These are phyloP conservation scores for Barnettozyma wickerhamii DNA, from an alignment of 805 yeast species.

Conservation along the genomic window DNA sequence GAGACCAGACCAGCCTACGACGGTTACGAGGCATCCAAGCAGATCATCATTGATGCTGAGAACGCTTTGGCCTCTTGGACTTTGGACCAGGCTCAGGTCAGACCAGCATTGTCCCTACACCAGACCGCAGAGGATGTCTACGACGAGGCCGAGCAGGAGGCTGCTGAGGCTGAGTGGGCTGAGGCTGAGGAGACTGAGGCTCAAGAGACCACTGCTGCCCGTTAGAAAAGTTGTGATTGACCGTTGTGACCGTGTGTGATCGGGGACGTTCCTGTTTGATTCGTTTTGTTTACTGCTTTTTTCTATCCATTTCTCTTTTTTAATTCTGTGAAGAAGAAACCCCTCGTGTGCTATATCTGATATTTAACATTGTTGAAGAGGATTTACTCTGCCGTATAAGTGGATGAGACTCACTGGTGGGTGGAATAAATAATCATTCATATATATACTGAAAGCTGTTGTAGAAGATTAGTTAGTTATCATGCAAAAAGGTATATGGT, in stretches of 20 bases:
- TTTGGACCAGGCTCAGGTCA: conserved; percentile 89
- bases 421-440: too few species aligned
- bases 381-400: too few species aligned
- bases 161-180: conserved; percentile 45
- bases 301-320: background rate
- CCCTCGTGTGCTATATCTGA: too few species aligned
- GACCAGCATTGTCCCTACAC: conserved; percentile 73
- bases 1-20: conserved; percentile 98
- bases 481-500: too few species aligned
- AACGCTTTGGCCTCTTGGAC: conserved; percentile 96
- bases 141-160: conserved; percentile 45
- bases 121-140: conserved; percentile 51
- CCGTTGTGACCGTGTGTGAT: background rate
- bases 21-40: conserved; percentile 97
- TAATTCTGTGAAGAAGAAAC: too few species aligned
- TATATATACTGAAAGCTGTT: too few species aligned
- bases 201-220: conserved; percentile 6
- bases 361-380: too few species aligned
- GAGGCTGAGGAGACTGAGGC: conserved; percentile 39
- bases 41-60: conserved; percentile 96
- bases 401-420: too few species aligned
- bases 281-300: background rate
- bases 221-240: background rate
- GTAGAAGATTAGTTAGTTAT: too few species aligned
- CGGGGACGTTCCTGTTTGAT: too few species aligned